These are phyloP conservation scores for Geranium rotundifolium DNA, from an alignment of 345 rosid species.

Conservation along the genomic window DNA sequence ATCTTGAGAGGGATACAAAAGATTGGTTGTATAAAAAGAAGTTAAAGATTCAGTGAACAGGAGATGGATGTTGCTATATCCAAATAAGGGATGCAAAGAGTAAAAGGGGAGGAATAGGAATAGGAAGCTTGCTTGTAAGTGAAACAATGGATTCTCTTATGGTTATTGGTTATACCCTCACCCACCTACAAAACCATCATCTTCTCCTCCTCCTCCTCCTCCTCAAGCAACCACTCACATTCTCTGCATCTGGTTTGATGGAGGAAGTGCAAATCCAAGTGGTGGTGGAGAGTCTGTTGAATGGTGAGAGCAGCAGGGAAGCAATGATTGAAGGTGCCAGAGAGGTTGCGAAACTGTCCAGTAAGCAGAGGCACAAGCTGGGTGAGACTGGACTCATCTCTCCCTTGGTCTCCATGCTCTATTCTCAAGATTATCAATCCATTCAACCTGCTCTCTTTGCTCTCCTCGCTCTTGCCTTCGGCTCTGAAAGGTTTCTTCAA, in stretches of 20 bases:
- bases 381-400: slow-evolving; percentile 52
- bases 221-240: slow-evolving; percentile 8
- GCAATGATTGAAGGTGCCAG: slow-evolving; percentile 47
- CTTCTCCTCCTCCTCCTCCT: slow-evolving; percentile 2
- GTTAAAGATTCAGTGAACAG: neutral
- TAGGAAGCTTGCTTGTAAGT: neutral
- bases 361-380: slow-evolving; percentile 45
- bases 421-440: slow-evolving; percentile 47
- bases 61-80: too few species aligned
- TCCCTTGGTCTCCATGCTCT: slow-evolving; percentile 63
- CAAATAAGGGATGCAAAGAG: neutral
- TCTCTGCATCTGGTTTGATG: slow-evolving; percentile 18
- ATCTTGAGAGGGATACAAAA: too few species aligned
- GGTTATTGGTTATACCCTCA: slow-evolving; percentile 10
- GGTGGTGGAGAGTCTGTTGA: slow-evolving; percentile 37
- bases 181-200: slow-evolving; percentile 28
- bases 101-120: neutral
- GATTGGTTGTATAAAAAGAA: neutral
- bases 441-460: slow-evolving; percentile 62
- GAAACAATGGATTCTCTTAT: slow-evolving; percentile 66
- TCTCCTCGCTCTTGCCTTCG: slow-evolving; percentile 71
- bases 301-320: slow-evolving; percentile 34
- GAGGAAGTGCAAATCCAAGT: slow-evolving; percentile 21
- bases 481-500: slow-evolving; percentile 57
- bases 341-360: slow-evolving; percentile 34